A percentile compares a stretch with the other conserved stretches of the same genome.
These are phyloP conservation scores for Nannizzia gypsea DNA, from an alignment of 2,329 filamentous ascomycete species.

Conservation along the genomic window DNA sequence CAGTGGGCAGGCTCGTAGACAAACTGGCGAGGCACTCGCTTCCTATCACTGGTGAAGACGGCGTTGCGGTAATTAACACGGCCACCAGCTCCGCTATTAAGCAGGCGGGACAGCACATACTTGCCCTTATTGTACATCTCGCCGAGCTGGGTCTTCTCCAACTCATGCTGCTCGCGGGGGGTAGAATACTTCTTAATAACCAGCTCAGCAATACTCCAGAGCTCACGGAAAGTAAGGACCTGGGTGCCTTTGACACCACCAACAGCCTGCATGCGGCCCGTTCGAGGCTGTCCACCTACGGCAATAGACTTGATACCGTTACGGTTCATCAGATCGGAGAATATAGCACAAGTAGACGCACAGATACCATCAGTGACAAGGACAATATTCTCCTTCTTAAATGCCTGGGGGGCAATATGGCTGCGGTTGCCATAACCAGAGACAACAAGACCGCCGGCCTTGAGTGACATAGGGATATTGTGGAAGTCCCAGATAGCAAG, in stretches of 20 bases:
- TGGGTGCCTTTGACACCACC: conserved; percentile 49
- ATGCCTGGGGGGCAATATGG: conserved; percentile 19
- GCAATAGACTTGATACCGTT: conserved; percentile 45
- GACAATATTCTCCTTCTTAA: conserved; percentile 26
- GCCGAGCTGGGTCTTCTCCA: conserved; percentile 12
- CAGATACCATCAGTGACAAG: conserved; percentile 46
- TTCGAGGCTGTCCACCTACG: conserved; percentile 47
- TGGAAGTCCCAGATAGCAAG: conserved; percentile 18
- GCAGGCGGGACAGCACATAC: conserved; percentile 12
- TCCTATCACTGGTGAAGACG: conserved; percentile 33
- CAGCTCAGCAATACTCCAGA: conserved; percentile 13
- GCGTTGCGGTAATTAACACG: conserved; percentile 37
- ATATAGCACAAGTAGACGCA: conserved; percentile 49
- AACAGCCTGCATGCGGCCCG: conserved; percentile 48
- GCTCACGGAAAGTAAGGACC: conserved; percentile 21
- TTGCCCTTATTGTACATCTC: conserved; percentile 10
- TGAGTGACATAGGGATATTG: conserved; percentile 19
- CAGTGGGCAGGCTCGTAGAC: conserved; percentile 50
- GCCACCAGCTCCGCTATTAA: conserved; percentile 17
- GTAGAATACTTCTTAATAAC: conserved; percentile 5
- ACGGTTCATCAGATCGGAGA: conserved; percentile 44
- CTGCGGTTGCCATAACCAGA: conserved; percentile 22
- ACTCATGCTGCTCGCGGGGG: conserved; percentile 7
- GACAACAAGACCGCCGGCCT: conserved; percentile 19
- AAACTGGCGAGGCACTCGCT: conserved; percentile 46